Percentiles rank a stretch among this genome's conserved stretches.
phyloP scores from a whole-genome alignment of 768 basidiomycete genomes.

The Hypholoma sublateritium region DNA sequence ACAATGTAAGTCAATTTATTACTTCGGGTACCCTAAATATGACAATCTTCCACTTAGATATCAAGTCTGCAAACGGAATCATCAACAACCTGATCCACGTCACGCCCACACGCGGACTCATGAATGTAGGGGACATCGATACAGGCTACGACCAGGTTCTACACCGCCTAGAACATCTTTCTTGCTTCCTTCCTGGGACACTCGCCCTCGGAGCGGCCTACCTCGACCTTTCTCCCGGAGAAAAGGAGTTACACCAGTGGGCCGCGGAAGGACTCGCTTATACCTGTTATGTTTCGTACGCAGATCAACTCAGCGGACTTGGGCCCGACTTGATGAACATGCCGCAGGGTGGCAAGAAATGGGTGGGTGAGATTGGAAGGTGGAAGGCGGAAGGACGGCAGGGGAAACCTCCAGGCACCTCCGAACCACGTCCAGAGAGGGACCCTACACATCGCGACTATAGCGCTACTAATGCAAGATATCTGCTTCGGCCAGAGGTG shows the following conservation, averaged over 20 bases:
- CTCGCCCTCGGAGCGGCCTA: constrained; percentile 60
- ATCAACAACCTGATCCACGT: constrained; percentile 58
- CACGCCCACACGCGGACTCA: constrained; percentile 53
- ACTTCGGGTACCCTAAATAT: neutral
- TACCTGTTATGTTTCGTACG: constrained; percentile 67
- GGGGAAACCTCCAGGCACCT: constrained; percentile 46
- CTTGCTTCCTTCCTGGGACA: constrained; percentile 69
- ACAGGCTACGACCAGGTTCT: constrained; percentile 26
- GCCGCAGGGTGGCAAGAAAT: constrained; percentile 31
- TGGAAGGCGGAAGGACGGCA: constrained; percentile 45
- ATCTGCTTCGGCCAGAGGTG: constrained; percentile 71
- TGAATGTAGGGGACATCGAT: constrained; percentile 62
- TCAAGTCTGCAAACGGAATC: constrained; percentile 51
- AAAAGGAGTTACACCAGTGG: constrained; percentile 57
- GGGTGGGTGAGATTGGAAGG: constrained; percentile 45
- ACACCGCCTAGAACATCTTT: constrained; percentile 61
- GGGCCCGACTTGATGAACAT: constrained; percentile 59
- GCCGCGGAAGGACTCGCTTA: constrained; percentile 72
- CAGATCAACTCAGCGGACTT: constrained; percentile 63
- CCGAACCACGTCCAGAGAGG: constrained; percentile 29
- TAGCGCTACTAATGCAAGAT: constrained; percentile 26
- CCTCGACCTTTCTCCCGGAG: constrained; percentile 34
- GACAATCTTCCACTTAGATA: constrained; percentile 32
- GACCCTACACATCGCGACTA: constrained; percentile 51
- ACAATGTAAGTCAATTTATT: constrained; percentile 45